These are phyloP conservation scores for Buddleja alternifolia DNA, from an alignment of 257 asterid genomes.

Conservation along the genomic window DNA sequence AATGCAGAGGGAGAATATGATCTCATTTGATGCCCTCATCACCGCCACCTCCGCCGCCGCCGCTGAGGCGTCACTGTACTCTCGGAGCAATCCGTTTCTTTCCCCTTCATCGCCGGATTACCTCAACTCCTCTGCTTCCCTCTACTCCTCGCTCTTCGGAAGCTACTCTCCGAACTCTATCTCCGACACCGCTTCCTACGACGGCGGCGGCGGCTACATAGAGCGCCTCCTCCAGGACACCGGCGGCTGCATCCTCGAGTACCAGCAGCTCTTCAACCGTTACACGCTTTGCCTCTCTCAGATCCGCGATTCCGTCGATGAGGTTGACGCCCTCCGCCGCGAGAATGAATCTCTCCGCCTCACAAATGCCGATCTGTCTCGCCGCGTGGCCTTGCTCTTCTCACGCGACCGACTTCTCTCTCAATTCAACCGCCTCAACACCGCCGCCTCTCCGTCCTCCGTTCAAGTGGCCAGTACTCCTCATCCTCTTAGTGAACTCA, in stretches of 20 bases:
- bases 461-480: conserved; percentile 19
- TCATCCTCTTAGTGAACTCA: conserved; percentile 42
- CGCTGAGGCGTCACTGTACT: conserved; percentile 34
- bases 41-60: conserved; percentile 31
- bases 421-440: conserved; percentile 58
- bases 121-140: conserved; percentile 43
- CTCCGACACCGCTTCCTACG: conserved; percentile 50
- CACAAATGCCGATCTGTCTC: conserved; percentile 70
- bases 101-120: conserved; percentile 52
- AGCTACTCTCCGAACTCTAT: conserved; percentile 46
- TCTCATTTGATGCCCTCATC: conserved; percentile 31
- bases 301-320: conserved; percentile 58
- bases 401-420: conserved; percentile 68
- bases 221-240: conserved; percentile 48
- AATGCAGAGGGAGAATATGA: conserved; percentile 54
- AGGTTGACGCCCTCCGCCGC: conserved; percentile 57
- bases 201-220: conserved; percentile 46
- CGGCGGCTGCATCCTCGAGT: conserved; percentile 59
- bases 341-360: conserved; percentile 63
- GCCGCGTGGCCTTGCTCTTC: conserved; percentile 58
- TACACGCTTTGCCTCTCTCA: conserved; percentile 60
- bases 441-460: conserved; percentile 38
- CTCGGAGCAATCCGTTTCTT: conserved; percentile 57
- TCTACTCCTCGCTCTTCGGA: conserved; percentile 53
- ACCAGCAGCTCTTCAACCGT: conserved; percentile 78